These are phyloP conservation scores for Brassica juncea DNA, from an alignment of 345 rosid species.

Conservation along the genomic window DNA sequence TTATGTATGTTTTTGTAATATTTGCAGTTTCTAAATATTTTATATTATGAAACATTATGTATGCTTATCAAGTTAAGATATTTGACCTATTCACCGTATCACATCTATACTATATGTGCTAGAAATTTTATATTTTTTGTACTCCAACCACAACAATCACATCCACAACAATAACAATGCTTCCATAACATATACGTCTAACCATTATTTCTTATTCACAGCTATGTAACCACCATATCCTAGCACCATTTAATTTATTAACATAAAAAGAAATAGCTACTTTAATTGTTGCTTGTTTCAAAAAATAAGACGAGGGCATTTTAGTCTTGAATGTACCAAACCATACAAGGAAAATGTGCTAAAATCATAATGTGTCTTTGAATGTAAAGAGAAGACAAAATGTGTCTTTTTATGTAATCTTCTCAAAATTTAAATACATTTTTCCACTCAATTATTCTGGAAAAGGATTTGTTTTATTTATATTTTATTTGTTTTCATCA, in stretches of 20 bases:
- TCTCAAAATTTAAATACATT: not conserved
- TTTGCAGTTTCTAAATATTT: not conserved
- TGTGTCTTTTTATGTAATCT: not conserved
- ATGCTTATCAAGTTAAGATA: not conserved
- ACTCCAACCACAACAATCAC: not conserved
- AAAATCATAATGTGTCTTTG: not conserved
- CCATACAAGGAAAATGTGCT: not conserved
- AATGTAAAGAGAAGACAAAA: not conserved
- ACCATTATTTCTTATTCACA: not conserved
- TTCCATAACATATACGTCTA: not conserved
- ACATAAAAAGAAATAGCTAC: too few species aligned
- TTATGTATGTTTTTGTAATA: not conserved
- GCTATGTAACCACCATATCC: not conserved
- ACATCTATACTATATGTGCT: not conserved
- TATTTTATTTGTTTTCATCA: too few species aligned
- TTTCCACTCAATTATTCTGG: too few species aligned
- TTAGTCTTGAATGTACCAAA: not conserved
- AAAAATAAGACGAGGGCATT: not conserved
- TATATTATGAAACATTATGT: not conserved
- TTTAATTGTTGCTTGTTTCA: too few species aligned
- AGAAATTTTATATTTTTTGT: not conserved
- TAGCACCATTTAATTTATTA: not conserved
- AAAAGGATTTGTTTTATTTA: too few species aligned
- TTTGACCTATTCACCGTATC: not conserved
- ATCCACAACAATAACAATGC: not conserved